phyloP scores from a whole-genome alignment of 441 rosid genomes.

The Lepidium campestre region DNA sequence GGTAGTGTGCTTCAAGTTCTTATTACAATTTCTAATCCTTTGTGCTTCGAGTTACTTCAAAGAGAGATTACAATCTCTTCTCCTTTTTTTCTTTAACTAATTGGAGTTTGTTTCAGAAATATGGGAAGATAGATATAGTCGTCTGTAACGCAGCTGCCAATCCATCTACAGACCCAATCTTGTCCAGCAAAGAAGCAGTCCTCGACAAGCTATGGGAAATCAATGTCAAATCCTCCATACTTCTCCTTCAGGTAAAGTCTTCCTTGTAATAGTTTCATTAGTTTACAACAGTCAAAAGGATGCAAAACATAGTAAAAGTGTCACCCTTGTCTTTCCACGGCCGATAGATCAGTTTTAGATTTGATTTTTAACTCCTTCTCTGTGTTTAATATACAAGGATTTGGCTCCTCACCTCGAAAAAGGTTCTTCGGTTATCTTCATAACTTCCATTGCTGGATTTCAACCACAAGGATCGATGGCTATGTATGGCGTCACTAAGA shows the following conservation, averaged over 20 bases:
- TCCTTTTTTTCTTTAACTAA: no score
- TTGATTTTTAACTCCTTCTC: not conserved
- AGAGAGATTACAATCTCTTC: not conserved
- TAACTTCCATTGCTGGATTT: conserved; percentile 73
- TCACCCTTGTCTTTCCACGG: not conserved
- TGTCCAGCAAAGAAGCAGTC: conserved; percentile 47
- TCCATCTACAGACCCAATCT: conserved; percentile 52
- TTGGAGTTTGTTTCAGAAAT: conserved; percentile 43
- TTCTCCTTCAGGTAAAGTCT: conserved; percentile 45
- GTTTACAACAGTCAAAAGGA: not conserved
- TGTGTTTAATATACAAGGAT: conserved; percentile 39
- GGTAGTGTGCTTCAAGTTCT: not conserved
- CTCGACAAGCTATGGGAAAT: conserved; percentile 84
- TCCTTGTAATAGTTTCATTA: not conserved
- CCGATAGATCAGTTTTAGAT: not conserved
- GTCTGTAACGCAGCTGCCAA: conserved; percentile 76
- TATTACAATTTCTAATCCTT: not conserved
- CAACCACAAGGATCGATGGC: conserved; percentile 54
- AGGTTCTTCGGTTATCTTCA: conserved; percentile 72
- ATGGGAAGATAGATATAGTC: conserved; percentile 60
- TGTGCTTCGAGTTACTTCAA: not conserved
- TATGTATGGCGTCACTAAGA: conserved; percentile 95
- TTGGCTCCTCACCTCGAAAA: conserved; percentile 68
- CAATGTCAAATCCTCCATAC: conserved; percentile 67
- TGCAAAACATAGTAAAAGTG: not conserved